These are phyloP conservation scores for Lecanosticta acicola DNA, from an alignment of 2,329 filamentous ascomycete genomes.

Conservation along the genomic window DNA sequence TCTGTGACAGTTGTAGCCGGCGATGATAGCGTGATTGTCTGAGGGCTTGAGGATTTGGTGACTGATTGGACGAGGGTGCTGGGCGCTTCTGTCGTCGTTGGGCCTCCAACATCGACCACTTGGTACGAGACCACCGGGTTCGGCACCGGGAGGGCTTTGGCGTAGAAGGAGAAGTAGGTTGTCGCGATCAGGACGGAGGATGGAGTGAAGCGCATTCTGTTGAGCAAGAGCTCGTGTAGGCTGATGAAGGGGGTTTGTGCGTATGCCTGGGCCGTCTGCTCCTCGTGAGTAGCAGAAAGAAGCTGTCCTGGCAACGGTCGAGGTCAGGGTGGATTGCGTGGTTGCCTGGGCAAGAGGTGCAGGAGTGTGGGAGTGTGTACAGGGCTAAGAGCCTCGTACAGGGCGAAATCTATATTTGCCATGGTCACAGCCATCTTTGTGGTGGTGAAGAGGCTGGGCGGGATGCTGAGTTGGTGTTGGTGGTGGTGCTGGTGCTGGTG, in stretches of 20 bases:
- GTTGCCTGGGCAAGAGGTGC: not conserved
- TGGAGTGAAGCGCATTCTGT: conserved; percentile 12
- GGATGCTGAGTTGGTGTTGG: no score
- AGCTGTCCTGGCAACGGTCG: not conserved
- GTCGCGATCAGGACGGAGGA: conserved; percentile 16
- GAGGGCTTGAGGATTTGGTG: conserved; percentile 2
- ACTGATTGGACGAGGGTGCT: conserved; percentile 10
- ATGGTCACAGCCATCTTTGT: not conserved
- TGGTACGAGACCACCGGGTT: conserved; percentile 23
- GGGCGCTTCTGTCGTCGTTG: conserved; percentile 11
- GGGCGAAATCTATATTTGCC: not conserved
- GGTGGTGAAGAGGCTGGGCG: not conserved
- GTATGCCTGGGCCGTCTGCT: not conserved
- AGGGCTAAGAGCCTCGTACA: not conserved
- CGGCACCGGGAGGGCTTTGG: conserved; percentile 26
- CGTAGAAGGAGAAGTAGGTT: conserved; percentile 20
- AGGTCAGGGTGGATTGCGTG: not conserved
- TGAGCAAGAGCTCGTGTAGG: conserved; percentile 3
- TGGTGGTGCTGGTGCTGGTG: not conserved
- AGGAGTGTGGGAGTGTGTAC: not conserved
- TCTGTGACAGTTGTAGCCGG: conserved; percentile 12
- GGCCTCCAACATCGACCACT: conserved; percentile 28
- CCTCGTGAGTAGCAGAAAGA: no score
- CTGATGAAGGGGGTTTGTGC: not conserved
- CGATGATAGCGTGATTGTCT: conserved; percentile 5